These are phyloP conservation scores for Pythium vanterpoolii DNA, from an alignment of 352 stramenopile genomes.

Conservation along the genomic window DNA sequence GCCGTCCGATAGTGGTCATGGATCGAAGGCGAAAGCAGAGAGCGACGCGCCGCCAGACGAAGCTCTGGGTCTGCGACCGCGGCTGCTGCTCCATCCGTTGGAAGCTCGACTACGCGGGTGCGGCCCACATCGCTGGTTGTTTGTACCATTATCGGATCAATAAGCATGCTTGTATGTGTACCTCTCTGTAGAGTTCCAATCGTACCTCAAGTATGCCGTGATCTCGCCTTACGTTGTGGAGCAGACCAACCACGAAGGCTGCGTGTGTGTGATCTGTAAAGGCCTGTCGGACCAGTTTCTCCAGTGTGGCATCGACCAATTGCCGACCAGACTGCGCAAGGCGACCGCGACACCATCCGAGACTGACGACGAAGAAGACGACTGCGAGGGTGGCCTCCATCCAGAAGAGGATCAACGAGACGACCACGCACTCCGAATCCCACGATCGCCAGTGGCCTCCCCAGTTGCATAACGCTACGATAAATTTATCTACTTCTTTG, in stretches of 20 bases:
- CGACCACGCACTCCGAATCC: background rate
- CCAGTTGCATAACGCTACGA: constrained; percentile 11
- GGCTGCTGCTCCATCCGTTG: constrained; percentile 71
- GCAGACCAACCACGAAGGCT: constrained; percentile 48
- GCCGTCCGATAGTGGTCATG: constrained; percentile 13
- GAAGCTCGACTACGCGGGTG: constrained; percentile 73
- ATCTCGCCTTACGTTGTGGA: constrained; percentile 64
- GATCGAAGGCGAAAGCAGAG: constrained; percentile 1
- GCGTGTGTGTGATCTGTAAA: constrained; percentile 60
- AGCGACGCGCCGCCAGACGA: constrained; percentile 25
- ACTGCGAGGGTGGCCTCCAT: too few relatives aligned
- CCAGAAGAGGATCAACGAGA: background rate
- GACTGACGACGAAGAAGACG: constrained; percentile 22
- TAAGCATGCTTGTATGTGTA: background rate
- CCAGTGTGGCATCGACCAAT: constrained; percentile 25
- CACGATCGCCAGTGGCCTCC: background rate
- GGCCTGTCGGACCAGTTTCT: constrained; percentile 31
- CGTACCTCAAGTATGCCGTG: constrained; percentile 59
- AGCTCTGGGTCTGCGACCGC: constrained; percentile 57
- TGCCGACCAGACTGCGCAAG: constrained; percentile 2
- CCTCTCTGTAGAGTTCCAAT: constrained; percentile 40
- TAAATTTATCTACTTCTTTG: background rate
- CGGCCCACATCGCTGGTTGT: background rate
- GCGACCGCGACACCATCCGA: constrained; percentile 19
- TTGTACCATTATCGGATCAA: background rate